Evolutionary conservation across 2,329 filamentous ascomycete species (phyloP).

Genomic region (Diaporthe citriasiana): DNA sequence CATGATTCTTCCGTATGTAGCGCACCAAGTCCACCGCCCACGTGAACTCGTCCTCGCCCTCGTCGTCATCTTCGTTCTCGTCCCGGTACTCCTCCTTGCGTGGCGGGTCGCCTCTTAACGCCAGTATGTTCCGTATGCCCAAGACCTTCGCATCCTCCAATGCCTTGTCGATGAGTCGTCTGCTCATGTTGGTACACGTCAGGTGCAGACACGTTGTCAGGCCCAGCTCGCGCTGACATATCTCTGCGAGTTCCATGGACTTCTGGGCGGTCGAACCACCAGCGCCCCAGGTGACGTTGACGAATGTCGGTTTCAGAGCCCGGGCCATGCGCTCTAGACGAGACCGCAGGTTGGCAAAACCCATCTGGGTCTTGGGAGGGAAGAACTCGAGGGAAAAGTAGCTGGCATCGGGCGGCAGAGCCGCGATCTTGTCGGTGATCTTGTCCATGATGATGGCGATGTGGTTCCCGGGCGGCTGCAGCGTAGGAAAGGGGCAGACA

Average conservation of each 20-base stretch:
- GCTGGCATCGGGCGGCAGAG: conserved; percentile 82
- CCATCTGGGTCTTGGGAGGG: conserved; percentile 96
- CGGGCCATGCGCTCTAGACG: conserved; percentile 96
- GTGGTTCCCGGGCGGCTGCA: background rate
- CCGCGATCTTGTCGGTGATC: conserved; percentile 95
- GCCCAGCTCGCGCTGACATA: conserved; percentile 92
- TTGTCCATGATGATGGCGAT: conserved; percentile 75
- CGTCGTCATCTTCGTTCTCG: conserved; percentile 70
- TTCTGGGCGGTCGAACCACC: conserved; percentile 93
- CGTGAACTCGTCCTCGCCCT: conserved; percentile 84
- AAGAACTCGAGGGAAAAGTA: conserved; percentile 99
- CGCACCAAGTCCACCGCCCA: conserved; percentile 91
- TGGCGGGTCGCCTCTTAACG: conserved; percentile 91
- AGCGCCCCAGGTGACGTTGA: conserved; percentile 98
- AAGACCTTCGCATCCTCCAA: conserved; percentile 91
- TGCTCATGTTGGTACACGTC: conserved; percentile 98
- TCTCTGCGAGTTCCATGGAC: conserved; percentile 92
- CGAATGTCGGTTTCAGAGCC: conserved; percentile 90
- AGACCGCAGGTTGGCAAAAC: conserved; percentile 92
- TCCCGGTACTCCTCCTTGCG: conserved; percentile 86
- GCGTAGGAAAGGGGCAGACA: background rate
- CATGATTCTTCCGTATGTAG: conserved; percentile 88
- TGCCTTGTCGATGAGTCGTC: conserved; percentile 86
- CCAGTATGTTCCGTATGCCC: conserved; percentile 94
- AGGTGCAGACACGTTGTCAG: conserved; percentile 96